Base-by-base conservation (phyloP, 768 basidiomycete genomes). In the Arthromyces matolae region DNA sequence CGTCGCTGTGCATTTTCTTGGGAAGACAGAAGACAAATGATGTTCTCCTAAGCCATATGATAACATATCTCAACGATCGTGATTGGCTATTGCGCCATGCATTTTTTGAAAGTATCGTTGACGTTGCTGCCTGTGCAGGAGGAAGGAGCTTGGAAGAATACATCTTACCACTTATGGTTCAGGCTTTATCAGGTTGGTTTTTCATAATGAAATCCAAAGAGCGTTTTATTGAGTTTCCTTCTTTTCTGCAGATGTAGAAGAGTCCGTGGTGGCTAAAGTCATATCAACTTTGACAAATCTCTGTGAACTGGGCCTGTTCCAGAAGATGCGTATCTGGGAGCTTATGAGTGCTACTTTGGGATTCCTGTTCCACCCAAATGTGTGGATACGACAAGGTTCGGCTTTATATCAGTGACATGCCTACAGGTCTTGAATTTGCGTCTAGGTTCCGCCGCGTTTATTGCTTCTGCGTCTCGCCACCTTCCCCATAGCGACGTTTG, bases 271-370 rank as follows among this genome's bases (percentile, higher is more conserved):
- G 5, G 89, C 90, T 0, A 85, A 87, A 54, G 96, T 98, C 0
- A 70, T 99, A n/a, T 75, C 78, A 0, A 83, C 93, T 2, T 72
- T 98, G 47, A 91, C 91, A 0, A 92, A 86, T 58, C 76, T 98
- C 13, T 91, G 90, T 53, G 90, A 94, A 61, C 76, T 96, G 7
- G 89, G 91, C 0, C 68, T 98, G 3, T 89, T 98, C 66, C 84
- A 88, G 65, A 93, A 92, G 66, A 89, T 91, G 83, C 80, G 89
- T n/a, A 83, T 96, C 49, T 97, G 96, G 94, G 96, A 98, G 57
- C 73, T 97, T 28, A 90, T 95, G 83, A 88, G 86, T 44, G 83
- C 85, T 0, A 85, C 86, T 0, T 68, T 93, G 24, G 89, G 89
- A 1, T 94, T 98, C 65, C 69, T 98, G 42, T 95, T 91, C 56